These are phyloP conservation scores for Xanthoceras sorbifolium DNA, from an alignment of 345 rosid species.

Conservation along the genomic window DNA sequence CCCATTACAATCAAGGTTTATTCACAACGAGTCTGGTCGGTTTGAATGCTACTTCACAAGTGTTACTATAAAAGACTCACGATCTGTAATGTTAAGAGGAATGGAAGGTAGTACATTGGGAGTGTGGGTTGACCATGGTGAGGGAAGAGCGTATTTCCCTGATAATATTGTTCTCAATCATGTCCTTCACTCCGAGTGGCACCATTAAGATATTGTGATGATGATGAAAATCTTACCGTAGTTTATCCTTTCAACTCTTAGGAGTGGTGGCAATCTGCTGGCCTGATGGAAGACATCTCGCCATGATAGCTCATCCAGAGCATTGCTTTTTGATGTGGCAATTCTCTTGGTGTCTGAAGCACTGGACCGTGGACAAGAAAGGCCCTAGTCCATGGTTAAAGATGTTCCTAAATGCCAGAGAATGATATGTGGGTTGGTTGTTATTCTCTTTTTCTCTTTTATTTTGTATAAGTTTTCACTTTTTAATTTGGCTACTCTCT, in stretches of 20 bases:
- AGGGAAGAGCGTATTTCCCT: conserved; percentile 92
- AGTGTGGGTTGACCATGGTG: conserved; percentile 97
- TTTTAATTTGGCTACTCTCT: no score
- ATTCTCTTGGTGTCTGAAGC: conserved; percentile 83
- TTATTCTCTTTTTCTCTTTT: not conserved
- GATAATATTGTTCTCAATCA: conserved; percentile 80
- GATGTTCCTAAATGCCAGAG: conserved; percentile 96
- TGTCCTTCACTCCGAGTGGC: conserved; percentile 65
- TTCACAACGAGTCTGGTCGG: conserved; percentile 92
- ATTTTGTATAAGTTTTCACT: no score
- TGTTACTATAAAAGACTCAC: conserved; percentile 74
- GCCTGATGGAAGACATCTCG: conserved; percentile 92
- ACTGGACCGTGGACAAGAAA: conserved; percentile 79
- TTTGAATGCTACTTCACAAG: conserved; percentile 91
- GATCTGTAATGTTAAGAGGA: conserved; percentile 88
- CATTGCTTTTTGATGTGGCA: conserved; percentile 99
- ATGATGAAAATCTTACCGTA: no score
- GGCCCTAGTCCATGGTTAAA: conserved; percentile 96
- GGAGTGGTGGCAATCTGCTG: conserved; percentile 94
- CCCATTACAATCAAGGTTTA: conserved; percentile 78
- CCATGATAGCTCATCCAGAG: conserved; percentile 99
- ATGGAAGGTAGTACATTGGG: conserved; percentile 96
- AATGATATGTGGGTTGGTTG: conserved; percentile 32
- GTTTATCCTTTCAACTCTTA: conserved; percentile 89
- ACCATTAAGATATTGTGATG: conserved; percentile 85